Base-by-base conservation (phyloP, 2,329 filamentous ascomycete genomes). In the Paraphaeosphaeria sporulosa region DNA sequence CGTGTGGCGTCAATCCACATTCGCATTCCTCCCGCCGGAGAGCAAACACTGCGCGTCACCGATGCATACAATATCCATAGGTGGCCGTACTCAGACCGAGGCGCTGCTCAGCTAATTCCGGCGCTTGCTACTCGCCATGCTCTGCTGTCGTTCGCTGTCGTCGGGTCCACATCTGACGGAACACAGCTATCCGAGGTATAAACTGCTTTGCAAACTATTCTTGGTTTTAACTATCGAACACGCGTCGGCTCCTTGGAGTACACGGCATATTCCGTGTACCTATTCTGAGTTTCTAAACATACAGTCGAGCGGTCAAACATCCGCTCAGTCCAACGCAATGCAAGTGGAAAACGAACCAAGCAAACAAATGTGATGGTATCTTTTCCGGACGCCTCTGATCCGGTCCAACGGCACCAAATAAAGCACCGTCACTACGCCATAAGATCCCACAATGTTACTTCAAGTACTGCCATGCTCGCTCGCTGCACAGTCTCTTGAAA, bases 351-450 rank as follows among this genome's bases (percentile, higher is more conserved):
- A 63, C 55, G 64, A 59, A 47, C 36, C 60, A 60, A 60, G 60
- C 53, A 36, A 63, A 61, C 53, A 36, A 63, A 61, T 63, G 67
- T 68, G 60, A 55, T 76, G 72, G 71, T 76, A 75, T 75, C 70
- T 63, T 73, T 60, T 62, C 68, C 47, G 43, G 48, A 59, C 60
- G 55, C 59, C 42, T 49, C 62, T 53, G n/a, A 55, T 27, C 58
- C 57, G 40, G 43, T 23, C 54, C 36, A 34, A 43, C 32, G 21
- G 36, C 8, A 21, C n/a, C 44, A 43, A 46, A 44, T 17, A 23
- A 36, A 32, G 46, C 44, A 6, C 54, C 19, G 23, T 38, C 27
- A 34, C 36, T 58, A 52, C 34, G 40, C 48, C 50, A 42, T 50
- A n/a, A 55, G 27, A n/a, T 21, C 27, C 36, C 42, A 27, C 38